These are phyloP conservation scores for Citrus hindsii DNA, from an alignment of 345 rosid genomes.

Conservation along the genomic window DNA sequence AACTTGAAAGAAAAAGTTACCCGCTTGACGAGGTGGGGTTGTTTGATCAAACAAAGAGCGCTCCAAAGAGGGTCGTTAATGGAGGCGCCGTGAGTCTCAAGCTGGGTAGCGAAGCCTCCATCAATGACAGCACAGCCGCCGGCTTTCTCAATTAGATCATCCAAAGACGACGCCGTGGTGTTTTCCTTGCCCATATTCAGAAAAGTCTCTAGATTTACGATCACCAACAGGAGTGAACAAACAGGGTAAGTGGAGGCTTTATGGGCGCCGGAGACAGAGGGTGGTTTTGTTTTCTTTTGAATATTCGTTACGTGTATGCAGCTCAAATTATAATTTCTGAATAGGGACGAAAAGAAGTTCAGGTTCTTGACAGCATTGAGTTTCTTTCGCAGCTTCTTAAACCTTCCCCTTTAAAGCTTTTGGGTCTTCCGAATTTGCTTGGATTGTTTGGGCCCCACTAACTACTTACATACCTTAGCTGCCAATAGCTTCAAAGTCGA, in stretches of 20 bases:
- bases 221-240: neutral
- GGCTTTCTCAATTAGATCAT: conserved; percentile 57
- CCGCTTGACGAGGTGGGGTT: conserved; percentile 64
- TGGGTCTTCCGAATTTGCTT: too few species aligned
- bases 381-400: neutral
- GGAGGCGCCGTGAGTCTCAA: conserved; percentile 77
- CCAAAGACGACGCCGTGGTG: conserved; percentile 36
- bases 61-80: conserved; percentile 94
- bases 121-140: conserved; percentile 93
- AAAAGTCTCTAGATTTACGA: neutral
- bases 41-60: conserved; percentile 75
- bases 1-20: conserved; percentile 22
- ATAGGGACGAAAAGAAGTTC: neutral
- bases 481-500: neutral
- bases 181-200: neutral
- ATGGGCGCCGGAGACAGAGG: neutral
- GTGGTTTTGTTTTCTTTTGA: neutral
- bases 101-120: conserved; percentile 96
- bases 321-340: neutral
- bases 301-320: neutral
- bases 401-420: neutral
- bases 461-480: neutral
- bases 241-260: neutral
- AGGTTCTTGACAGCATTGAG: neutral
- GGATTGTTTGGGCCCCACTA: neutral